Base-by-base conservation (phyloP, 129 eudicot species). In the Erigeron canadensis region DNA sequence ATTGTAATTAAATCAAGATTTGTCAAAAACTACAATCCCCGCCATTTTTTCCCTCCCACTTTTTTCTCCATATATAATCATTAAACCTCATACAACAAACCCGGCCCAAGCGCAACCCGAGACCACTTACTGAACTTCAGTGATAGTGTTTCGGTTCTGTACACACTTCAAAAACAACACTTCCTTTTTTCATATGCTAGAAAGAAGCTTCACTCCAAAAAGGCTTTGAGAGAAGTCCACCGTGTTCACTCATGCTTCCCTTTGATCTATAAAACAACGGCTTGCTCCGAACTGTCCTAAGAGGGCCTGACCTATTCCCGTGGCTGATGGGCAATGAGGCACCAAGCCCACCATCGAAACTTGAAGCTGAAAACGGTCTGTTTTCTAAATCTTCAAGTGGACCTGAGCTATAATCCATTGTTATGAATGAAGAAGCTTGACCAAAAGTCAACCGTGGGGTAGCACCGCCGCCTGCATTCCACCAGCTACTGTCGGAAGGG, bases 351-450 rank as follows among this genome's bases (percentile, higher is more conserved):
- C 79, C 85, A 2, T 55, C 82, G 18, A 90, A 85, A 54, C 91
- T 83, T 44, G 92, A 84, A 67, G 85, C 81, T 8, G 96, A 80
- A 77, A 84, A 84, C 63, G 79, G 77, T 74, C 96, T 60, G 69
- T 86, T 83, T 62, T 84, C 91, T 43, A 82, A 1, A 40, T 82
- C 89, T 17, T 88, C 97, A 42, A 91, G 93, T 15, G 97, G 96
- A 45, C 91, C 96, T 0, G 94, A 88, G 67, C 97, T 91, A 63
- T 84, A 91, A 46, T 91, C 97, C 97, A 91, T 91, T 16, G 97
- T 91, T 53, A 91, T 80, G 50, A 88, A 88, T 28, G 89, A 73
- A 19, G 91, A 85, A 22, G 92, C 85, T 34, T 84, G 92, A 51
- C 92, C 97, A 13, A 73, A 84, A 22, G 71, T 88, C 67, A 85